Base-by-base conservation (phyloP, 176 grass and related monocot species). In the Carex cristatella region DNA sequence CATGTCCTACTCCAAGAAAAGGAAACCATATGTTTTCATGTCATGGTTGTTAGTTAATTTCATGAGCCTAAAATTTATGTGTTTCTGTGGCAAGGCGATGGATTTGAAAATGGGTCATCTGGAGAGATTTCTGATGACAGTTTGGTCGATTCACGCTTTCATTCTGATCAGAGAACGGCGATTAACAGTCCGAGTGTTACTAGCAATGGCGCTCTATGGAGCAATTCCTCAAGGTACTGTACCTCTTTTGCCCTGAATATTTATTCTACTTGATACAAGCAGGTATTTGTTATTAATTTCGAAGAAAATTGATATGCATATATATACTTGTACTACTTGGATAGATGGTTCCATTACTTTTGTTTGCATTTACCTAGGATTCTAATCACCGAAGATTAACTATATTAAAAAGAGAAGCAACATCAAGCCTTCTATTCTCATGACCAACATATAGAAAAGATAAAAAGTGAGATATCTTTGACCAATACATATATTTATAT, bases 211-310 rank as follows among this genome's bases (percentile, higher is more conserved):
- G 56, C 81, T 81, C 62, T 86, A 48, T 67, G 88, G 79, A 87
- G 85, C 87, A 92, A 92, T 58, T 89, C 90, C 15, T 92, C 90
- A 70, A 92, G 90, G 90, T 92, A 84, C 10, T 18, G 13, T 79
- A 10, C 32, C 15, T 1, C 6, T 15, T 79, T 79, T 57, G 11
- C 49, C 10, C 1, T 79, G 3, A 32, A 32, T 79, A 2, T 14
- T 55, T 40, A 40, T 54, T 3, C 13, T 33, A 32, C 8, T 18
- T 49, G 3, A 51, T 51, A 40, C 35, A 51, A 10, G 3, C 1
- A 49, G 48, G 0, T 73, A 2, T 49, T 70, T 40, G 12, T 6
- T 19, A 46, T n/a, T 71, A 40, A 40, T 40, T 40, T 40, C 4
- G 27, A 54, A 35, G 12, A 56, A 78, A 56, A 78, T 78, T 33